Evolutionary conservation across 2,329 filamentous ascomycete species (phyloP), one percentile per base, ranked within the genome.

Genomic region (Xenoacremonium recifei): DNA sequence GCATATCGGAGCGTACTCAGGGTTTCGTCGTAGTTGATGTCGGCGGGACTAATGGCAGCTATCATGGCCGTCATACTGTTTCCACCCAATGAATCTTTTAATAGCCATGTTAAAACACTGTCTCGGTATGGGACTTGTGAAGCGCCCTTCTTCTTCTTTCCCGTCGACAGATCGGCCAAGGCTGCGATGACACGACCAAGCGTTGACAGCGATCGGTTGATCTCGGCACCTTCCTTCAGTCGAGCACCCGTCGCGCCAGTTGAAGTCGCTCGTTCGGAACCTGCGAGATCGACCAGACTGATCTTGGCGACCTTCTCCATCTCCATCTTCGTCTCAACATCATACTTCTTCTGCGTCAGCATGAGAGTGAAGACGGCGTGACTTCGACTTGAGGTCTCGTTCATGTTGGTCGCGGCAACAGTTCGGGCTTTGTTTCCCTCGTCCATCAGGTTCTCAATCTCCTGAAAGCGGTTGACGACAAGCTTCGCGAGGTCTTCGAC

Each of bases 11-110:
- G 76, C 1, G 93, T 99, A 63, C 91, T 93, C 15, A 99, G 76
- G 1, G 95, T 99, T 68, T 99, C 93, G 53, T 99, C 93, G 62
- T 95, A 97, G 68, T 99, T 99, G 72, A 97, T 97, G 67, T 99
- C 93, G 40, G 93, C 93, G 4, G 93, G 93, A 59, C 91, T 96
- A 62, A 99, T 96, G 39, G 92, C 92, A 37, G 93, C 95, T 75
- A 99, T 99, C 95, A 99, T 99, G 45, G 93, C 93, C 18, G 93
- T 99, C 88, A 97, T 92, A 65, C 92, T 97, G 75, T 99, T 99
- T 60, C 93, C 93, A 62, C 93, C 93, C 5, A 99, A 71, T 4
- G 92, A 97, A 65, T 99, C 95, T 63, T 99, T 99, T 52, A 99
- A 69, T 33, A 99, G 72, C 93, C 93, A 99, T 2, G 93, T 99